phyloP scores from a whole-genome alignment of 2,329 filamentous ascomycete species.

The Ceratocystis colombiana region DNA sequence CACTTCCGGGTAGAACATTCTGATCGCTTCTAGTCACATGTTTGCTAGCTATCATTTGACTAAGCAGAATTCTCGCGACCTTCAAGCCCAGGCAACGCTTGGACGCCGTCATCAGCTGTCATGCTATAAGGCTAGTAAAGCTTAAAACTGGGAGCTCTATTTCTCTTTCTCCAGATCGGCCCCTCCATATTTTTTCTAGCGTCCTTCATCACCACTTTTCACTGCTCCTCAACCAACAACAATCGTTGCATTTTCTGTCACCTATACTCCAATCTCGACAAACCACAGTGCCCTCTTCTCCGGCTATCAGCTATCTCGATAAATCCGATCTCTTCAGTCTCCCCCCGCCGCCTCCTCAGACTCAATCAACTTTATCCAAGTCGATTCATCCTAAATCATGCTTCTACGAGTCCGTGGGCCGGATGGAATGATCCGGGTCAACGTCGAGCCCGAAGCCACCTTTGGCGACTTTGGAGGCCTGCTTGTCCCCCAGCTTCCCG shows the following conservation, averaged over 20 bases:
- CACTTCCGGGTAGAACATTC: background rate
- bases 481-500: conserved; percentile 49
- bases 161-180: background rate
- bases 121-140: background rate
- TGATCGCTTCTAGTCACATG: background rate
- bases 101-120: conserved; percentile 15
- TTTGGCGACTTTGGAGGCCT: conserved; percentile 54
- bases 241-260: background rate
- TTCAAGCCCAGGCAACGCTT: conserved; percentile 2
- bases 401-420: conserved; percentile 79
- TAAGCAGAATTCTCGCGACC: background rate
- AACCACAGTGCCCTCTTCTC: background rate
- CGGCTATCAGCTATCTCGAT: background rate
- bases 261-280: background rate
- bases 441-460: conserved; percentile 60
- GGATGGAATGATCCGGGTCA: conserved; percentile 84
- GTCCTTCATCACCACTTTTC: background rate
- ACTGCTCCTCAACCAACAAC: background rate
- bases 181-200: conserved; percentile 6
- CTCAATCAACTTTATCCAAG: background rate
- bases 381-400: conserved; percentile 42
- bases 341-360: background rate
- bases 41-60: background rate
- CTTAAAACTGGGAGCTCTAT: conserved; percentile 2
- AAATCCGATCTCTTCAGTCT: background rate